A percentile compares a stretch with the other conserved stretches of the same genome.
These are phyloP conservation scores for Fusarium graminum DNA, from an alignment of 2,329 filamentous ascomycete genomes.

Conservation along the genomic window DNA sequence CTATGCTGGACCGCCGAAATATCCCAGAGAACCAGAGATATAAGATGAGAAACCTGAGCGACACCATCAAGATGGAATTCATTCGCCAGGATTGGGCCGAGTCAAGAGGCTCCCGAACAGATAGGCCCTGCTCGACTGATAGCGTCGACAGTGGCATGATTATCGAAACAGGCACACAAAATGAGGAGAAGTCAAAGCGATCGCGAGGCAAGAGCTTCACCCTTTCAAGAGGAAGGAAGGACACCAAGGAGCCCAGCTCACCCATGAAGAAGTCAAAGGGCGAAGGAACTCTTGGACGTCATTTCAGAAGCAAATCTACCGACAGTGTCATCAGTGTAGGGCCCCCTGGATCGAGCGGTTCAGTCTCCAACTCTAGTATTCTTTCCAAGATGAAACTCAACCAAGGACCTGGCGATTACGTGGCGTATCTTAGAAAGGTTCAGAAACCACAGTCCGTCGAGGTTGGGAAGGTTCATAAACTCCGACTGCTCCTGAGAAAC, in stretches of 20 bases:
- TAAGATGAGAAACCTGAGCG: conserved; percentile 91
- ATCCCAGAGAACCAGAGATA: conserved; percentile 94
- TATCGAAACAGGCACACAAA: conserved; percentile 57
- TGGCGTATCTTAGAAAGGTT: conserved; percentile 84
- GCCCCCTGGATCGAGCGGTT: conserved; percentile 64
- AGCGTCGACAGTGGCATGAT: conserved; percentile 56
- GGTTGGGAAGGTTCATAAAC: conserved; percentile 94
- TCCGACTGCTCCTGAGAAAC: conserved; percentile 88
- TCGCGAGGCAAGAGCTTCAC: conserved; percentile 74
- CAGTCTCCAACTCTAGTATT: conserved; percentile 68
- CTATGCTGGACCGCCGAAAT: conserved; percentile 84
- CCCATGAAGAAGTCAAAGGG: conserved; percentile 81
- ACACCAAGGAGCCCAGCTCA: conserved; percentile 73
- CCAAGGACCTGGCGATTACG: conserved; percentile 84
- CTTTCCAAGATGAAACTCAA: conserved; percentile 79
- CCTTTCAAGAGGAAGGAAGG: conserved; percentile 73
- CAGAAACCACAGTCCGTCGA: conserved; percentile 87
- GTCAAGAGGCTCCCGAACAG: conserved; percentile 65
- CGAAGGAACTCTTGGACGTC: conserved; percentile 71
- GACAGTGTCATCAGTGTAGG: conserved; percentile 75
- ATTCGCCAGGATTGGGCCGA: conserved; percentile 89
- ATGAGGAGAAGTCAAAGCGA: conserved; percentile 65
- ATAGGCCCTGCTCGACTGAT: conserved; percentile 60
- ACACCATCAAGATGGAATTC: conserved; percentile 95
- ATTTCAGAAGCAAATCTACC: conserved; percentile 78